Evolutionary conservation across 176 grass and related monocot species (phyloP), one percentile per base, ranked within the genome.

Genomic region (Zizania latifolia): DNA sequence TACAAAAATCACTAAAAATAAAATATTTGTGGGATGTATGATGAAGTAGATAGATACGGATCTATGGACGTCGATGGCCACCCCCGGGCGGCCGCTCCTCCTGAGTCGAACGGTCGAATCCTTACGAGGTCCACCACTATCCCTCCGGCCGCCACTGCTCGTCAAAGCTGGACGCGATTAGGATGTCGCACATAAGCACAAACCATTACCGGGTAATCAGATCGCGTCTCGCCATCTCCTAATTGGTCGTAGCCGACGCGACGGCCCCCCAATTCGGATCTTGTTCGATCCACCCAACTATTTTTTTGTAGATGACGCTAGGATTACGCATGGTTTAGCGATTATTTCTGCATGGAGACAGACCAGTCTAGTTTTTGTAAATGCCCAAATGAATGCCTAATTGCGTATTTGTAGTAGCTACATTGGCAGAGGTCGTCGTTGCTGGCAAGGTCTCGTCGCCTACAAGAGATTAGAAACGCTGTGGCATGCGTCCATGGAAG

Each of bases 151-250:
- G 56, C 22, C 51, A 85, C 53, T 73, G 76, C 26, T 69, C 40
- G 21, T 31, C 78, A 37, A 55, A 62, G 60, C 32, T 75, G 43
- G 51, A 37, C 37, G 36, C 29, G 83, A 81, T 82, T 27, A 34
- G 24, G 72, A 77, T 81, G 46, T 36, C 56, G 57, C 72, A 38
- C 24, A 33, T 77, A 78, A 35, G 46, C 4, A 87, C 58, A 72
- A 77, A 27, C 19, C 46, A 76, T 65, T 44, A 62, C 16, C 35
- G 10, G 32, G 41, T 74, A 46, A 45, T 78, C 24, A 15, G n/a
- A 29, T 58, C 28, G 6, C 2, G 61, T 43, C 5, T n/a, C 48
- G 16, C 19, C 59, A 0, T 17, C 41, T 32, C 59, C 26, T 36
- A 28, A 51, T 10, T 53, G 9, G 75, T 44, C 15, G 4, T 43